phyloP scores from a whole-genome alignment of 495 filamentous ascomycete genomes.

The Penicillium odoratum region DNA sequence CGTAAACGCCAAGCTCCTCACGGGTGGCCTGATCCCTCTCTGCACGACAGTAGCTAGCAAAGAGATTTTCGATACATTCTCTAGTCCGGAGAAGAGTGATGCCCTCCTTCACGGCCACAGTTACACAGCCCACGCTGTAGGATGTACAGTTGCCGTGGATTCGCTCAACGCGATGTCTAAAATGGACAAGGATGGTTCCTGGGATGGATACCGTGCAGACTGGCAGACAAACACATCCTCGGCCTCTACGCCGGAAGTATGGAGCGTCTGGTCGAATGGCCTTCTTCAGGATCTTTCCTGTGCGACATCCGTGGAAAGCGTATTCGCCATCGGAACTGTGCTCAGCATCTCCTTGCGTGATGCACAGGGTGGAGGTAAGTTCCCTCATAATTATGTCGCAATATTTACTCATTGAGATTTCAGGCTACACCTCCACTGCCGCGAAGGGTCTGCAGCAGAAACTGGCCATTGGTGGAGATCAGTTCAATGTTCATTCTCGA shows the following conservation, averaged over 20 bases:
- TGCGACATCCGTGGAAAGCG: slow-evolving; percentile 53
- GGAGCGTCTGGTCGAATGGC: slow-evolving; percentile 67
- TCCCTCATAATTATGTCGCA: background rate
- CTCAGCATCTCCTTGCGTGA: slow-evolving; percentile 62
- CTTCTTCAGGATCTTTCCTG: slow-evolving; percentile 58
- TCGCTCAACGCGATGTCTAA: slow-evolving; percentile 54
- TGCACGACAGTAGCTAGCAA: slow-evolving; percentile 68
- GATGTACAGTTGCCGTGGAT: slow-evolving; percentile 67
- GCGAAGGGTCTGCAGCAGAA: slow-evolving; percentile 58
- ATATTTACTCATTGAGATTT: background rate
- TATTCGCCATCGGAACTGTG: slow-evolving; percentile 71
- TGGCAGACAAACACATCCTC: slow-evolving; percentile 30
- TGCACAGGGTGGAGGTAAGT: slow-evolving; percentile 46
- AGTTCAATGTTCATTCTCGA: slow-evolving; percentile 67
- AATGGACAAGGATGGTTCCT: slow-evolving; percentile 53
- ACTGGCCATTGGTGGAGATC: slow-evolving; percentile 40
- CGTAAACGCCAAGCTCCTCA: slow-evolving; percentile 76
- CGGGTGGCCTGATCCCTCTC: slow-evolving; percentile 74
- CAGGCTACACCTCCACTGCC: slow-evolving; percentile 67
- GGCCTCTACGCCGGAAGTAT: slow-evolving; percentile 36
- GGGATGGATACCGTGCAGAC: slow-evolving; percentile 47
- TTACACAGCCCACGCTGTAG: slow-evolving; percentile 77
- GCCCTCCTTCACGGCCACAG: slow-evolving; percentile 78
- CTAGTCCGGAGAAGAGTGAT: slow-evolving; percentile 64
- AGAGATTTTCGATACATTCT: slow-evolving; percentile 69